phyloP scores from a whole-genome alignment of 352 stramenopile species.

The Pythium biforme region DNA sequence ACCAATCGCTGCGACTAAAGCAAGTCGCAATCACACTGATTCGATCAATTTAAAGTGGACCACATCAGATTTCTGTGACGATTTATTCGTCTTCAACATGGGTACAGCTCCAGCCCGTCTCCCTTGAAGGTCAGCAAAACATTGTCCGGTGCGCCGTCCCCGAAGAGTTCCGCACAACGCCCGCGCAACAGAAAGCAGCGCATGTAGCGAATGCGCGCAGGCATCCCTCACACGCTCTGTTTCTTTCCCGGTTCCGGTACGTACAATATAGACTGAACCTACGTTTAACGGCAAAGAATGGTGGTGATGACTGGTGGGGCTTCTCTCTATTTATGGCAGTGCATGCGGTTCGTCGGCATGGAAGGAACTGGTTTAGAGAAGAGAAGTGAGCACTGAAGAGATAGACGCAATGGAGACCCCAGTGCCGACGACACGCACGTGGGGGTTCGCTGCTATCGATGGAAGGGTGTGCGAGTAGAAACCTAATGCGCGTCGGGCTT shows the following conservation, averaged over 20 bases:
- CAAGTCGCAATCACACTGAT: not conserved
- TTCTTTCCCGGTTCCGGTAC: too few relatives aligned
- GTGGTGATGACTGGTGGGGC: too few relatives aligned
- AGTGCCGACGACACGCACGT: not conserved
- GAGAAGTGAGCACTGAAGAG: not conserved
- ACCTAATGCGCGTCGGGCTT: not conserved
- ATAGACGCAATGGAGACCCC: not conserved
- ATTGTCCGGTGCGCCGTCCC: too few relatives aligned
- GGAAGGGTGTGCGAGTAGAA: not conserved
- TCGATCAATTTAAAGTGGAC: not conserved
- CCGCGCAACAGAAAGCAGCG: too few relatives aligned
- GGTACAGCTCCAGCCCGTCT: not conserved
- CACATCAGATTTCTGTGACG: conserved; percentile 1
- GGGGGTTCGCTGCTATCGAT: not conserved
- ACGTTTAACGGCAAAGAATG: too few relatives aligned
- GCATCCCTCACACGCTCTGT: too few relatives aligned
- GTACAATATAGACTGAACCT: too few relatives aligned
- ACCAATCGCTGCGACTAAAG: not conserved
- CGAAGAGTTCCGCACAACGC: too few relatives aligned
- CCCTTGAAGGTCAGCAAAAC: not conserved
- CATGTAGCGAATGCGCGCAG: too few relatives aligned
- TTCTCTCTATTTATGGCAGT: too few relatives aligned
- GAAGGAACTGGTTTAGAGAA: not conserved
- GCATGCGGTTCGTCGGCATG: not conserved
- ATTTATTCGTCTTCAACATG: not conserved